Evolutionary conservation across 805 yeast species (phyloP).

Genomic region (Candida lessepsii): DNA sequence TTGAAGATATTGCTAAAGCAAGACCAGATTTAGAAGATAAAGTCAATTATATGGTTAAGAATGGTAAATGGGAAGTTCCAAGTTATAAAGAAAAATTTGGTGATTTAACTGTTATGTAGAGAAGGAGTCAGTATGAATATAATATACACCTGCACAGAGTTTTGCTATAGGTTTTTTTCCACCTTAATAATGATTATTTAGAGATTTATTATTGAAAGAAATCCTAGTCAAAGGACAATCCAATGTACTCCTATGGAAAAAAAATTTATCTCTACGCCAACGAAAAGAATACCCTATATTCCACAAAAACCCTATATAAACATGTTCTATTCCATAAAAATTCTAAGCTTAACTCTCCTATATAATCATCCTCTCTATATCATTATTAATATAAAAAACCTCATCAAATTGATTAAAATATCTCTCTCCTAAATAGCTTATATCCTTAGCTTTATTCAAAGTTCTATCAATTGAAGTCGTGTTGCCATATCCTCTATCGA

Average conservation of each 20-base stretch:
- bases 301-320: too few relatives aligned
- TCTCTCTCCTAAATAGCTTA: conserved; percentile 3
- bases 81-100: conserved; percentile 99
- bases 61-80: conserved; percentile 97
- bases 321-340: too few relatives aligned
- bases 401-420: conserved; percentile 3
- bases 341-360: background rate
- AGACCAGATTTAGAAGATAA: conserved; percentile 97
- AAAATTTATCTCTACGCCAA: too few relatives aligned
- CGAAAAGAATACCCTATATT: too few relatives aligned
- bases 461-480: background rate
- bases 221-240: too few relatives aligned
- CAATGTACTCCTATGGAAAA: too few relatives aligned
- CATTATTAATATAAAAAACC: background rate
- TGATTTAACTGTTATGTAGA: conserved; percentile 85
- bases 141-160: background rate
- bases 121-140: too few relatives aligned
- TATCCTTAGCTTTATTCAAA: background rate
- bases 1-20: conserved; percentile 91
- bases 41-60: conserved; percentile 90
- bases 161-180: background rate
- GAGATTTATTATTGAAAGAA: too few relatives aligned
- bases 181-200: too few relatives aligned
- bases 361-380: background rate
- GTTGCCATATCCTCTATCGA: conserved; percentile 27